A percentile compares a stretch with the other conserved stretches of the same genome.
Conservation (phyloP, 2,329 filamentous ascomycete species). For the Aspergillus brasiliensis region DNA sequence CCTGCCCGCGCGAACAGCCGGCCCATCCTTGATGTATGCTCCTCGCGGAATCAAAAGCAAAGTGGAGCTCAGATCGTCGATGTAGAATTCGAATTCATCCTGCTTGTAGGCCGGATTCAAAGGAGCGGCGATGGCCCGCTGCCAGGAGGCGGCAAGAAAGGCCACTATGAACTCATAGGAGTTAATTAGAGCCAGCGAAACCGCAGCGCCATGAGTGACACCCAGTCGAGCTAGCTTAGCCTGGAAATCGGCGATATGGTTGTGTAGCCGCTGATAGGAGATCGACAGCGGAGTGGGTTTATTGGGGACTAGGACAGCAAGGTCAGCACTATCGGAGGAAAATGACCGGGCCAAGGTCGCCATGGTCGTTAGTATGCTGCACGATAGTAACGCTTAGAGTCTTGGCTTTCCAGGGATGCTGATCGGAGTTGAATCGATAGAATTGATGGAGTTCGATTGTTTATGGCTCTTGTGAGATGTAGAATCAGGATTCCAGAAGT, state of each 20-base stretch:
- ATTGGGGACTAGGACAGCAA: slow-evolving; percentile 74
- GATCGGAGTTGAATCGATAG: background rate
- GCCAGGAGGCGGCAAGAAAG: slow-evolving; percentile 83
- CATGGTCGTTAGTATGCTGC: slow-evolving; percentile 39
- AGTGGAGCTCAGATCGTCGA: slow-evolving; percentile 80
- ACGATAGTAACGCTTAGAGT: slow-evolving; percentile 2
- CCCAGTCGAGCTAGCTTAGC: slow-evolving; percentile 75
- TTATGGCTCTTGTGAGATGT: background rate
- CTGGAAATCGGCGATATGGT: slow-evolving; percentile 72
- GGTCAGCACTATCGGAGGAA: slow-evolving; percentile 52
- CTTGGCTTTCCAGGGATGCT: slow-evolving; percentile 16
- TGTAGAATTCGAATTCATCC: slow-evolving; percentile 89
- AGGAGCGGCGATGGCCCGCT: slow-evolving; percentile 81
- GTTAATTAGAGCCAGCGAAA: slow-evolving; percentile 82
- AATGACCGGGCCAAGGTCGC: slow-evolving; percentile 62
- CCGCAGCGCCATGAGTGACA: slow-evolving; percentile 67
- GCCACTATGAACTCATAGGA: slow-evolving; percentile 86
- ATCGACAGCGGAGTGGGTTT: slow-evolving; percentile 64
- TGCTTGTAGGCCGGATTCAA: slow-evolving; percentile 88
- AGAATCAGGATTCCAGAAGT: background rate
- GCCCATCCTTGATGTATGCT: slow-evolving; percentile 65
- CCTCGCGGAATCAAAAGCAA: slow-evolving; percentile 75
- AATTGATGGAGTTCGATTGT: background rate
- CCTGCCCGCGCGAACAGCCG: slow-evolving; percentile 74
- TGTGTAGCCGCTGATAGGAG: slow-evolving; percentile 67